Conservation (phyloP, 2,329 filamentous ascomycete genomes). For the Fusarium phyllophilum region DNA sequence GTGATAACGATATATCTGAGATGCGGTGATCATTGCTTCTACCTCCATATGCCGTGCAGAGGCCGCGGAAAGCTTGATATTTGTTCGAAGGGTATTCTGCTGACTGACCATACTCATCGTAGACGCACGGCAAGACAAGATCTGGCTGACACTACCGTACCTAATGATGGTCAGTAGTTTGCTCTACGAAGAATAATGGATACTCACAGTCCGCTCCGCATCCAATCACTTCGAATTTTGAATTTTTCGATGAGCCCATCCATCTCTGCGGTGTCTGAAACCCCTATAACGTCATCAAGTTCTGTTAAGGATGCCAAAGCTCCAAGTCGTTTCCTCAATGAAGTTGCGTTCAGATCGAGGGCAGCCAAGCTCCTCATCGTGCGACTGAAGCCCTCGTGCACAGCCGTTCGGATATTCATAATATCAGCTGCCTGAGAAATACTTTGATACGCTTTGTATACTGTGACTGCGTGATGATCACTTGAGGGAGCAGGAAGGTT, state of each 20-base stretch:
- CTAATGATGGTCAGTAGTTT: constrained; percentile 52
- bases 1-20: constrained; percentile 81
- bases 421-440: constrained; percentile 74
- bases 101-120: constrained; percentile 82
- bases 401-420: constrained; percentile 61
- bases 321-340: constrained; percentile 65
- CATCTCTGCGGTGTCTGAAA: constrained; percentile 68
- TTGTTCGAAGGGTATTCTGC: constrained; percentile 69
- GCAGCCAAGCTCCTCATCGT: constrained; percentile 68
- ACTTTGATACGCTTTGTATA: constrained; percentile 85
- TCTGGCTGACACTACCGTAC: constrained; percentile 80
- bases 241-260: constrained; percentile 71
- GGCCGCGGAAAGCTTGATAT: constrained; percentile 68
- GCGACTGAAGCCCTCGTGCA: constrained; percentile 71
- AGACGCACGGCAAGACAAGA: constrained; percentile 85
- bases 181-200: not conserved
- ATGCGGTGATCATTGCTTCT: constrained; percentile 78
- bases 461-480: constrained; percentile 71
- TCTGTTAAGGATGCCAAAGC: constrained; percentile 81
- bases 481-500: constrained; percentile 80
- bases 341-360: constrained; percentile 60
- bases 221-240: constrained; percentile 76
- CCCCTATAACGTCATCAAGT: constrained; percentile 78
- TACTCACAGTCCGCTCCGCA: constrained; percentile 80
- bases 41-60: constrained; percentile 79